Evolutionary conservation across 768 basidiomycete species (phyloP), one percentile per base, ranked within the genome.

Genomic region (Mycena sanguinolenta): DNA sequence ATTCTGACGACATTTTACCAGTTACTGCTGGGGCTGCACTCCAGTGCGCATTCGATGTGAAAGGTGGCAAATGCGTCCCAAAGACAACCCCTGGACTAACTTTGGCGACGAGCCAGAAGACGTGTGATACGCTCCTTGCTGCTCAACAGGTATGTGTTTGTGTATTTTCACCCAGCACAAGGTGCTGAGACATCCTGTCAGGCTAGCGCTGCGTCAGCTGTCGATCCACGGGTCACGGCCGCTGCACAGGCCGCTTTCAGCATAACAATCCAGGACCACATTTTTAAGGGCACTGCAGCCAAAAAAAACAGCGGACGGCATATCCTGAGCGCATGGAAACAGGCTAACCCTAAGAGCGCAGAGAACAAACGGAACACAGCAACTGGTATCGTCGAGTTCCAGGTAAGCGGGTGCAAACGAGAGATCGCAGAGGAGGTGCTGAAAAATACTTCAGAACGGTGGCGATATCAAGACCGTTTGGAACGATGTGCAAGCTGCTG

Each of bases 401-500:
- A 60, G 42, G 58, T 60, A 60, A 60, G 44, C 42, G 27, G 27
- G 39, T 32, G 58, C 38, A 30, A 60, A 19, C 39, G 9, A 44
- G 42, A 44, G 17, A 28, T 60, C 58, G 14, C 58, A 46, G 17
- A 32, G 32, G 36, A 57, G 39, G 58, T 28, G 25, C 58, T 60
- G 42, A 60, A 32, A 44, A 34, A 30, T 46, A 28, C 32, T 3
- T 21, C 42, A 60, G 58, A 60, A 60, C 17, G 39, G 58, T 27
- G 19, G 12, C 30, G 39, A 63, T n/a, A 55, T 64, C 39, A 64
- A 64, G 63, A 64, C 63, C 25, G 63, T 57, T 53, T 64, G 50
- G 52, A 64, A 64, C 63, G 63, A 64, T 30, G 17, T 21, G 27
- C 16, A 21, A 1, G 23, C n/a, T 28, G 23, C n/a, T 28, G 63